Conservation (phyloP, 164 flowering plant species). For the Saururus chinensis region DNA sequence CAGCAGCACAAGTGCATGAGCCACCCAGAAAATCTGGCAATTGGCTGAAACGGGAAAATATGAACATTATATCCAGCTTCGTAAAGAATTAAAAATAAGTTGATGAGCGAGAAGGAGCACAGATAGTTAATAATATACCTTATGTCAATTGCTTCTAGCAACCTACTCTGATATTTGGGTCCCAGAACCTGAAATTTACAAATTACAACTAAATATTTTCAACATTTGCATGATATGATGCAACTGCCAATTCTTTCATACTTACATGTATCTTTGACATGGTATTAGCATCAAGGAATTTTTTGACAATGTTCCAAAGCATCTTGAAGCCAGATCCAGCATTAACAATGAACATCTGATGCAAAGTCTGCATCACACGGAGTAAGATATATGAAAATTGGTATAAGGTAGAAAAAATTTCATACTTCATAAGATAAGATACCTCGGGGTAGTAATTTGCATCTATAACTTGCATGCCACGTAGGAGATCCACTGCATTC, state of each 20-base stretch:
- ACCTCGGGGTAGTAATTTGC: slow-evolving; percentile 89
- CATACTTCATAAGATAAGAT: neutral
- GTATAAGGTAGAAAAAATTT: neutral
- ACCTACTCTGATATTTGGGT: slow-evolving; percentile 45
- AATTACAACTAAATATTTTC: neutral
- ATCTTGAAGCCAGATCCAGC: slow-evolving; percentile 88
- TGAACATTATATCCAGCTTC: neutral
- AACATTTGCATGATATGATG: neutral
- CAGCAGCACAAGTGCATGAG: slow-evolving; percentile 62
- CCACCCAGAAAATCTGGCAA: slow-evolving; percentile 97
- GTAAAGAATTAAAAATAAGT: neutral
- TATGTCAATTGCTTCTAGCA: slow-evolving; percentile 70
- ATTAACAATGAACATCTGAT: slow-evolving; percentile 85
- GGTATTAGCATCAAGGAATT: slow-evolving; percentile 75
- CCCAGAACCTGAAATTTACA: slow-evolving; percentile 56
- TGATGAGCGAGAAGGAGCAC: neutral
- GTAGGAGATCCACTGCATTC: slow-evolving; percentile 63
- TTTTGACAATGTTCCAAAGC: slow-evolving; percentile 88
- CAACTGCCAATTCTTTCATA: neutral
- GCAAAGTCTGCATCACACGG: slow-evolving; percentile 45
- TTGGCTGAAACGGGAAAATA: slow-evolving; percentile 42
- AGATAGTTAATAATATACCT: slow-evolving; percentile 40
- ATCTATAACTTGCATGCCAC: slow-evolving; percentile 65
- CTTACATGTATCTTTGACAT: slow-evolving; percentile 74
- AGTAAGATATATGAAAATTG: neutral